A percentile compares a stretch with the other conserved stretches of the same genome.
phyloP scores from a whole-genome alignment of 2,329 filamentous ascomycete genomes.

The Davidsoniella virescens region DNA sequence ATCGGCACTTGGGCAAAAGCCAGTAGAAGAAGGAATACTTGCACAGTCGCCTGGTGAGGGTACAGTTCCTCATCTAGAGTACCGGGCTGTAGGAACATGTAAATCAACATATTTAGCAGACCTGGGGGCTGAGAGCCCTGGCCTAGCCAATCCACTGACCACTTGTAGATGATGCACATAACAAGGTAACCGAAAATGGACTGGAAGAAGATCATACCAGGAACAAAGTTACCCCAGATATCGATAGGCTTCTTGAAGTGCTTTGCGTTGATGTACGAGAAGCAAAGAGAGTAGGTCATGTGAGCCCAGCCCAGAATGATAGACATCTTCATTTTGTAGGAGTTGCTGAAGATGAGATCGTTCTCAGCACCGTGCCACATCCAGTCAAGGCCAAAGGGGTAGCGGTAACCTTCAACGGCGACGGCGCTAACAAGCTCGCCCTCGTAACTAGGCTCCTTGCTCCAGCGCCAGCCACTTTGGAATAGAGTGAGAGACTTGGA shows the following conservation, averaged over 20 bases:
- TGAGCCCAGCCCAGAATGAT: conserved; percentile 94
- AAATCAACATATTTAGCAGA: conserved; percentile 96
- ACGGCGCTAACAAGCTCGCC: conserved; percentile 48
- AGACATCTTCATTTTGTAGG: conserved; percentile 99
- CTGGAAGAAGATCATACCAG: conserved; percentile 99
- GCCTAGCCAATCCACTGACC: conserved; percentile 69
- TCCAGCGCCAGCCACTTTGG: conserved; percentile 75
- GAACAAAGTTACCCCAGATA: conserved; percentile 93
- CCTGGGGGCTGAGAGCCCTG: conserved; percentile 57
- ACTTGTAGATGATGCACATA: conserved; percentile 91
- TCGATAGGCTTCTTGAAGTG: conserved; percentile 93
- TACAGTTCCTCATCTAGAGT: conserved; percentile 60
- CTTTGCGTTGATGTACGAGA: conserved; percentile 80
- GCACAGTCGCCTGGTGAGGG: conserved; percentile 56
- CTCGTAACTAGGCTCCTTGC: conserved; percentile 40
- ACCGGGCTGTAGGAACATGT: conserved; percentile 93
- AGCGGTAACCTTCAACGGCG: conserved; percentile 63
- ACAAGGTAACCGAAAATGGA: conserved; percentile 95
- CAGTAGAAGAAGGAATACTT: conserved; percentile 62
- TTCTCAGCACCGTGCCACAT: conserved; percentile 96
- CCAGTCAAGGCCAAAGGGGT: conserved; percentile 91
- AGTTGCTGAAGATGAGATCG: conserved; percentile 88
- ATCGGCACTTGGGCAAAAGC: conserved; percentile 79
- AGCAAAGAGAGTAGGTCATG: conserved; percentile 96
- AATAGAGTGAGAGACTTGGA: conserved; percentile 86